Evolutionary conservation across 2,329 filamentous ascomycete species (phyloP), one percentile per base, ranked within the genome.

Genomic region (Diaporthe velutina): DNA sequence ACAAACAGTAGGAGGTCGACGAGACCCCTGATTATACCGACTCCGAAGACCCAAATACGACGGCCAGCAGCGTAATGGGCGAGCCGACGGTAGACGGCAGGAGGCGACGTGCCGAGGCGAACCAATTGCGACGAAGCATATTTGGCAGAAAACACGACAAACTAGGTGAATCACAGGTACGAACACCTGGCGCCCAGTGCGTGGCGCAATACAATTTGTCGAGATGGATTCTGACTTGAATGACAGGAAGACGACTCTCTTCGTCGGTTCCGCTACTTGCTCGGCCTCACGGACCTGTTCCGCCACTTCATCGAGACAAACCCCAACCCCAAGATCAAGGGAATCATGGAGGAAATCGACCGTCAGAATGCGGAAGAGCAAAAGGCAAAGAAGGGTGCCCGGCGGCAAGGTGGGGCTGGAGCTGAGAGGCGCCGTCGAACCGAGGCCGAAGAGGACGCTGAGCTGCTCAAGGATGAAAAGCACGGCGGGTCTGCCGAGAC

Each of bases 221-320:
- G 48, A 35, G 3, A 10, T 10, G 10, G 35, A 5, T n/a, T 75
- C 66, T 78, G 40, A 76, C 52, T 50, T 12, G 12, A 38, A 52
- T 70, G 13, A 52, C 73, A 96, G 94, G 96, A 98, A 86, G 95
- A 98, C 88, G 96, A 98, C 81, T 97, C 95, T 0, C 95, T 98
- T 81, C 92, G 96, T 79, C 90, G 97, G 82, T 99, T 99, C 83
- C 93, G 95, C 77, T 99, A 99, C 83, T 90, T 99, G 1, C 90
- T 99, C 19, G 97, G 97, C 35, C 88, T 99, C 70, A 99, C 97
- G 22, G 97, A 99, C 81, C 89, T 99, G 28, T 99, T 99, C 87
- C 95, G 97, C 78, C 97, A 99, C 85, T 99, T 99, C 84, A 99
- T 99, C 85, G 96, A 98, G 82, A 95, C 95, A 12, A 99, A 98